Base-by-base conservation (phyloP, 163 green algal genomes). In the Volvox carteri region DNA sequence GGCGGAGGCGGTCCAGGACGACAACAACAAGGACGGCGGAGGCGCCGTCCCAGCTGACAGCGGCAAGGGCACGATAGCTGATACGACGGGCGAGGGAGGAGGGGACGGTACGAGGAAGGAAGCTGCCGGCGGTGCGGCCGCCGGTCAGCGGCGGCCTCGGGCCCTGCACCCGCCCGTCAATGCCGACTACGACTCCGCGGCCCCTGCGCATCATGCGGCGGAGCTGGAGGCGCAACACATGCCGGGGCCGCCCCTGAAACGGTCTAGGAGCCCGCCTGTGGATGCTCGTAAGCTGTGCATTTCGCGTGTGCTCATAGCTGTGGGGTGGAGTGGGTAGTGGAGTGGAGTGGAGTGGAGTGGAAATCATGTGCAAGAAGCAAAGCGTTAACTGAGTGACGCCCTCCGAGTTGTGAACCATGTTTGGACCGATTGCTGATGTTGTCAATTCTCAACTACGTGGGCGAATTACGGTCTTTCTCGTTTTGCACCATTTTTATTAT, bases 221-320 rank as follows among this genome's bases (percentile, higher is more conserved):
- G 76, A 85, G 54, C 77, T 85, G 14, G 77, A 52, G 35, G 77
- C 77, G 35, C 77, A 85, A 37, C 77, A 85, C 7, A 41, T 67
- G 77, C 52, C 52, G 5, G 77, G 78, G 4, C 78, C 78, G 28
- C 78, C 42, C 3, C 12, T 4, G 1, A 86, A 77, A 30, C 39
- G 78, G 21, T 28, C 78, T 0, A 54, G 78, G 54, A 86, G 58
- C 12, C 37, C 28, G 21, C 39, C 39, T 25, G 54, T 8, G 70
- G 70, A 78, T 9, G 39, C 70, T 23, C 70, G 70, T 78, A 30
- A 54, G 70, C 56, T 65, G 4, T 65, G 19, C 19, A 23, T 65
- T 65, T 65, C 28, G 19, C 3, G 54, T n/a, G n/a, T n/a, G n/a
- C n/a, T n/a, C n/a, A n/a, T n/a, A n/a, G n/a, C n/a, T n/a, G n/a